Evolutionary conservation across 495 filamentous ascomycete species (phyloP).

Genomic region (Clavariopsis aquatica): DNA sequence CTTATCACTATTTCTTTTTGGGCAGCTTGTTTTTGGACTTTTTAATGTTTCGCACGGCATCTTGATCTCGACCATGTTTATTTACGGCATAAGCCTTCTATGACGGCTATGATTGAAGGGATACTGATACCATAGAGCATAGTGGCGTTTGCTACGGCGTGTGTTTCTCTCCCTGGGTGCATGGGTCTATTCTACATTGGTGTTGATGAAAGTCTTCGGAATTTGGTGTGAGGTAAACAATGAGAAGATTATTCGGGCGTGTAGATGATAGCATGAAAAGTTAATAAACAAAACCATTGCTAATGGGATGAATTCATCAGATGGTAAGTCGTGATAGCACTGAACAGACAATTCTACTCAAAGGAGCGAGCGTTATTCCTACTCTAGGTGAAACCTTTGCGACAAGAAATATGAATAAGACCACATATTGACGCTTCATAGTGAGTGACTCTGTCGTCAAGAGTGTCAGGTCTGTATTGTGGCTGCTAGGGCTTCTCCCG

Average conservation of each 20-base stretch:
- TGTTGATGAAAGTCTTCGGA: not conserved
- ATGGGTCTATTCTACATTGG: not conserved
- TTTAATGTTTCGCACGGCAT: not conserved
- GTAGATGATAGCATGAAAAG: slow-evolving; percentile 1
- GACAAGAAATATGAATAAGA: no score
- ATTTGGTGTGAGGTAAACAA: not conserved
- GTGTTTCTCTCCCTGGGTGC: no score
- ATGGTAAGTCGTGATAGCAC: no score
- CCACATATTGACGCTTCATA: no score
- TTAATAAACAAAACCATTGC: no score
- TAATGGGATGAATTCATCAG: no score
- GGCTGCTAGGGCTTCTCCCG: not conserved
- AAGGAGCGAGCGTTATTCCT: no score
- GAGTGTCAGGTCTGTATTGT: no score
- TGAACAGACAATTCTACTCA: no score
- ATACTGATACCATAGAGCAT: slow-evolving; percentile 19
- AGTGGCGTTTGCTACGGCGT: slow-evolving; percentile 15
- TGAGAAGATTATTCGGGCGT: not conserved
- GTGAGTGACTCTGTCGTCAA: no score
- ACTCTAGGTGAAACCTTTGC: no score
- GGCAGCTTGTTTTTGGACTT: not conserved
- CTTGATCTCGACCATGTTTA: not conserved
- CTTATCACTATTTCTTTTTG: not conserved
- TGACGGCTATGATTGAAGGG: not conserved
- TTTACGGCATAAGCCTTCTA: not conserved